These are phyloP conservation scores for Cochlearia excelsa DNA, from an alignment of 345 rosid genomes.

Conservation along the genomic window DNA sequence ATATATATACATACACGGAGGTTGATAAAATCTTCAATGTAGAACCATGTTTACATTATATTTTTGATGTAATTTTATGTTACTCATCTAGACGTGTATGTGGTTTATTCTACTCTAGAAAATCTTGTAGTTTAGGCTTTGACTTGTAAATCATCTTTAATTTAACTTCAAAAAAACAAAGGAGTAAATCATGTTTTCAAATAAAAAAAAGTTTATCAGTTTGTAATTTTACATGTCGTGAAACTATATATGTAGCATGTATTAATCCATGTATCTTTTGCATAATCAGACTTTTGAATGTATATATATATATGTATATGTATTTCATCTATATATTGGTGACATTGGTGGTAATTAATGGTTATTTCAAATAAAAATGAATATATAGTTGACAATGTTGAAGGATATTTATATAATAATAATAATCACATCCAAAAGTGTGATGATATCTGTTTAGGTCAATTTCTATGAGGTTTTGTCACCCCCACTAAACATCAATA, in stretches of 20 bases:
- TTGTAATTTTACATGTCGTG: no score
- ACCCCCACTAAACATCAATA: constrained; percentile 32
- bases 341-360: constrained; percentile 13
- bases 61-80: no score
- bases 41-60: no score
- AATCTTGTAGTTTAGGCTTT: no score
- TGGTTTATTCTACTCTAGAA: no score
- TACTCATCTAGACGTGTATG: no score
- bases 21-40: no score
- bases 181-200: no score
- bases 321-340: constrained; percentile 4
- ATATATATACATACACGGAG: neutral
- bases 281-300: neutral
- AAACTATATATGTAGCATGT: no score
- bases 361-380: constrained; percentile 28
- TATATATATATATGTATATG: constrained; percentile 1
- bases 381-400: constrained; percentile 26
- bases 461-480: constrained; percentile 21
- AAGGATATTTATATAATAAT: constrained; percentile 17
- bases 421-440: constrained; percentile 22
- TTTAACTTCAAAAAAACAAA: no score
- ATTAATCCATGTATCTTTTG: neutral
- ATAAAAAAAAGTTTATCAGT: no score
- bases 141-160: no score
- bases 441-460: constrained; percentile 27